Conservation (phyloP, 768 basidiomycete genomes). For the Lepiota venenata region DNA sequence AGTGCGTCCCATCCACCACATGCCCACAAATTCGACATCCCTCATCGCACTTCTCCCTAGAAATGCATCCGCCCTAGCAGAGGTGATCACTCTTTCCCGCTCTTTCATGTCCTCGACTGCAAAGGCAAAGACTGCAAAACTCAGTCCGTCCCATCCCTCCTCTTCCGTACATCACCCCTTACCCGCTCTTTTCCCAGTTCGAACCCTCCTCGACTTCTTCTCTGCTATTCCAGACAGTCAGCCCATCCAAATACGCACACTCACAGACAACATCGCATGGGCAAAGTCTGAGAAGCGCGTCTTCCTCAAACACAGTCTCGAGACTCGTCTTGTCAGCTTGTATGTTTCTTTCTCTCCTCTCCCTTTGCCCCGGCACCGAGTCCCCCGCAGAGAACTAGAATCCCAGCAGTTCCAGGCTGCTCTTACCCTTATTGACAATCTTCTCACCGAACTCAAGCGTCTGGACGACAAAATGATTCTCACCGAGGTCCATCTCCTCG, state of each 20-base stretch:
- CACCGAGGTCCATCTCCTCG: constrained; percentile 93
- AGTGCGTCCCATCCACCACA: constrained; percentile 45
- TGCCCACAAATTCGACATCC: neutral
- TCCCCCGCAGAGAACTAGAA: constrained; percentile 63
- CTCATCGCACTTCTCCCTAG: constrained; percentile 32
- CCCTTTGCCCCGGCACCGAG: neutral
- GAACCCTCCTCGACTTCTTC: constrained; percentile 93
- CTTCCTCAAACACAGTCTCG: constrained; percentile 92
- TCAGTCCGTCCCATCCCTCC: constrained; percentile 52
- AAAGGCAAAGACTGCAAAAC: constrained; percentile 95
- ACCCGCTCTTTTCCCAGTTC: constrained; percentile 47
- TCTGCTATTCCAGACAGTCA: constrained; percentile 70
- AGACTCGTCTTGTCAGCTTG: constrained; percentile 82
- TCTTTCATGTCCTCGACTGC: constrained; percentile 92
- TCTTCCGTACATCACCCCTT: neutral
- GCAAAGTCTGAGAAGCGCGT: constrained; percentile 89
- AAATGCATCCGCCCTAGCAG: constrained; percentile 80
- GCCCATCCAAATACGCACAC: constrained; percentile 76
- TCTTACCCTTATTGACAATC: constrained; percentile 73
- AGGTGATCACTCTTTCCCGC: constrained; percentile 80
- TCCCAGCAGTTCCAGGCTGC: constrained; percentile 74
- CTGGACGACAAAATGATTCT: constrained; percentile 98
- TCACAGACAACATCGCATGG: constrained; percentile 91
- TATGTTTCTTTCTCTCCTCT: constrained; percentile 22
- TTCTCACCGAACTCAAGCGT: constrained; percentile 89